These are phyloP conservation scores for Grosmannia serpens DNA, from an alignment of 2,329 filamentous ascomycete genomes.

Conservation along the genomic window DNA sequence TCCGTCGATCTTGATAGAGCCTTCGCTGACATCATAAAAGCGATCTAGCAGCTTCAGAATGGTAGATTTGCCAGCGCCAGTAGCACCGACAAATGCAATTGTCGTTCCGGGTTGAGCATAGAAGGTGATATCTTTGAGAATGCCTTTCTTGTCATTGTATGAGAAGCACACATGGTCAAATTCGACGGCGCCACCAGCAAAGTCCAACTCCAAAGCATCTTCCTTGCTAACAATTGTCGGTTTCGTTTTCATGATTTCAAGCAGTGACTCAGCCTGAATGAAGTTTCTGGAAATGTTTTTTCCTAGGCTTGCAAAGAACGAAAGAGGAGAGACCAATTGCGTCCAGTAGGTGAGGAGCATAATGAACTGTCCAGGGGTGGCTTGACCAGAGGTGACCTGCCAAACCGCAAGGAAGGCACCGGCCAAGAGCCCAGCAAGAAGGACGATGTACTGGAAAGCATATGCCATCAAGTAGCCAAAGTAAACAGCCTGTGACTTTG, in stretches of 20 bases:
- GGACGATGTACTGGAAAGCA: conserved; percentile 47
- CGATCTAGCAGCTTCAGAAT: conserved; percentile 46
- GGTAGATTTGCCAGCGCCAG: conserved; percentile 48
- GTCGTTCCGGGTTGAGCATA: conserved; percentile 39
- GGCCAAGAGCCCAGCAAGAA: conserved; percentile 59
- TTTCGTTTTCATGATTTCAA: conserved; percentile 47
- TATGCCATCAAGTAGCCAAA: conserved; percentile 38
- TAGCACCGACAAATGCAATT: conserved; percentile 48
- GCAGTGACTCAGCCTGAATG: conserved; percentile 44
- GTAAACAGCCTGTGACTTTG: conserved; percentile 25
- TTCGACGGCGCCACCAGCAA: conserved; percentile 40
- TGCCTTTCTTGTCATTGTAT: conserved; percentile 47
- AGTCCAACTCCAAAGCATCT: conserved; percentile 35
- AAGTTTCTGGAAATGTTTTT: conserved; percentile 45
- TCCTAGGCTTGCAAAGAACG: conserved; percentile 52
- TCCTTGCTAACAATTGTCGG: conserved; percentile 42
- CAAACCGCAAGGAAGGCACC: conserved; percentile 49
- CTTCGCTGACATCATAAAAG: conserved; percentile 44
- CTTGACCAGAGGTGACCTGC: conserved; percentile 50
- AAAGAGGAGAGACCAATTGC: conserved; percentile 58
- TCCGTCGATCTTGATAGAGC: conserved; percentile 42
- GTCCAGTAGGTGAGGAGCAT: conserved; percentile 64
- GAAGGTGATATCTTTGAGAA: conserved; percentile 43
- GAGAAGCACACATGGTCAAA: conserved; percentile 46
- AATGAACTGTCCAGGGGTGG: conserved; percentile 56